Percentiles rank a stretch among this genome's conserved stretches.
Conservation (phyloP, 2,329 filamentous ascomycete genomes). For the Fusarium multiceps region DNA sequence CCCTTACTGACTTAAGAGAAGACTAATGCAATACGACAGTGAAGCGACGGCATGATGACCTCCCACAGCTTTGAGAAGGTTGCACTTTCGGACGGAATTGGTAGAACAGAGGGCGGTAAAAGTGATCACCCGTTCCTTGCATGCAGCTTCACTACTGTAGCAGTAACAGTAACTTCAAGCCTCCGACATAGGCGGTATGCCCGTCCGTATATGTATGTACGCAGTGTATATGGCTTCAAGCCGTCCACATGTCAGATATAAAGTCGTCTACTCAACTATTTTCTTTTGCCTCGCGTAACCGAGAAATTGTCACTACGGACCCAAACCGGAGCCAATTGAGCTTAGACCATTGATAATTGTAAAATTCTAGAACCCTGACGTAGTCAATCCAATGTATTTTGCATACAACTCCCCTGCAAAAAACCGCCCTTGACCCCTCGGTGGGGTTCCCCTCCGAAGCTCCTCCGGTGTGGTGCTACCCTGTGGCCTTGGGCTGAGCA, state of each 20-base stretch:
- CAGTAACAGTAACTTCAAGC: background rate
- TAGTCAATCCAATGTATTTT: slow-evolving; percentile 32
- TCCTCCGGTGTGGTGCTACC: slow-evolving; percentile 40
- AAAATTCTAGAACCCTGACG: slow-evolving; percentile 44
- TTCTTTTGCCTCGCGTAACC: slow-evolving; percentile 9
- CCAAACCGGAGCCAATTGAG: slow-evolving; percentile 43
- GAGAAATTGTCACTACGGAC: slow-evolving; percentile 17
- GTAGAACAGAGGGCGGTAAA: slow-evolving; percentile 14
- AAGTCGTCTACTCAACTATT: background rate
- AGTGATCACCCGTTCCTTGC: slow-evolving; percentile 27
- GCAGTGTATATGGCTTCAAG: background rate
- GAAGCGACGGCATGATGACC: slow-evolving; percentile 11
- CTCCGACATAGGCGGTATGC: slow-evolving; percentile 19
- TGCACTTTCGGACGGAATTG: slow-evolving; percentile 14
- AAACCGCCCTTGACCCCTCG: slow-evolving; percentile 36
- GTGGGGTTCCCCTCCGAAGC: slow-evolving; percentile 48
- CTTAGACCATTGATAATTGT: slow-evolving; percentile 46
- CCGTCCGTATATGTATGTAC: background rate
- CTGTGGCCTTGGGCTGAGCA: slow-evolving; percentile 4
- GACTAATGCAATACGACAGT: slow-evolving; percentile 19
- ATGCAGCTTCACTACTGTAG: slow-evolving; percentile 8
- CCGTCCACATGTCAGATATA: background rate
- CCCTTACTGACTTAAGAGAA: background rate
- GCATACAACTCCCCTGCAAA: slow-evolving; percentile 30
- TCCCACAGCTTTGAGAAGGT: slow-evolving; percentile 20